Percentiles rank a stretch among this genome's conserved stretches.
Evolutionary conservation across 2,329 filamentous ascomycete species (phyloP).

Genomic region (Colletotrichum sp.): DNA sequence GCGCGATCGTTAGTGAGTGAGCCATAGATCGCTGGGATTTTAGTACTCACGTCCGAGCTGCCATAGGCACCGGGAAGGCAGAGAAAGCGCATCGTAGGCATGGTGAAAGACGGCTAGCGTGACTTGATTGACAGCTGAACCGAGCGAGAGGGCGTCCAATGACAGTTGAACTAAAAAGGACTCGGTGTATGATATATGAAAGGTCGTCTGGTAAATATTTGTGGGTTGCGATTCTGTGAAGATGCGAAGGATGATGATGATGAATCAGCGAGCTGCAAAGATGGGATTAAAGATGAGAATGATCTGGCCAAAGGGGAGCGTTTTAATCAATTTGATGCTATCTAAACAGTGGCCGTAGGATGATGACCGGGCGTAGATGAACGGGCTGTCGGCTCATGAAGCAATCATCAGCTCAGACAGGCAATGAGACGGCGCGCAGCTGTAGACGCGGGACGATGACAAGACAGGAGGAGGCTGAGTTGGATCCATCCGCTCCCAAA

Average conservation of each 20-base stretch:
- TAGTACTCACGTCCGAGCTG: conserved; percentile 53
- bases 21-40: conserved; percentile 6
- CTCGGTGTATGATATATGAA: background rate
- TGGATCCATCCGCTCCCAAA: background rate
- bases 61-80: conserved; percentile 64
- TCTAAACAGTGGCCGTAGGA: background rate
- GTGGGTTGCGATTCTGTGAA: background rate
- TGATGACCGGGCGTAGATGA: background rate
- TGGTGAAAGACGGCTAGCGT: background rate
- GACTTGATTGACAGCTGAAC: background rate
- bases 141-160: background rate
- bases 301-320: conserved; percentile 1
- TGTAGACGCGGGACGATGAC: conserved; percentile 16
- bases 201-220: background rate
- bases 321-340: conserved; percentile 17
- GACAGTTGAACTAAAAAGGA: background rate
- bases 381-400: conserved; percentile 8
- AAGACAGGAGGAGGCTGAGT: conserved; percentile 20
- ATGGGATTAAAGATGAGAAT: background rate
- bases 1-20: background rate
- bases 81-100: conserved; percentile 55
- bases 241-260: background rate
- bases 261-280: conserved; percentile 5
- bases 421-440: conserved; percentile 8
- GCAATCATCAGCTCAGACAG: conserved; percentile 22